Evolutionary conservation across 2,329 filamentous ascomycete genomes (phyloP).

Genomic region (Boeremia exigua): DNA sequence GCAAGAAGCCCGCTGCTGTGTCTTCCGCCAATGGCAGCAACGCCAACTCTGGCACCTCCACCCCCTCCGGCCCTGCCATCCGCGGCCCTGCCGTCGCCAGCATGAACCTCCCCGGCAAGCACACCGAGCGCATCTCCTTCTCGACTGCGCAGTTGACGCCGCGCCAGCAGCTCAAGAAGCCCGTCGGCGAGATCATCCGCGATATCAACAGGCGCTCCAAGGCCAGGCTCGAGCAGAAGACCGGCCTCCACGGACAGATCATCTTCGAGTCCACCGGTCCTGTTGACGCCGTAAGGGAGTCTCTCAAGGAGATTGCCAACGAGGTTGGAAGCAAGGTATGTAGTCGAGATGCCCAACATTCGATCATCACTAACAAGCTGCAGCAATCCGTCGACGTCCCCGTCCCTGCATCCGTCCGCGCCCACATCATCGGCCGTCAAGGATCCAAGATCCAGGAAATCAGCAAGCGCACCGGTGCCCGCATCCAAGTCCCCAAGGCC

Average conservation of each 20-base stretch:
- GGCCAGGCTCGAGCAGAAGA: conserved; percentile 79
- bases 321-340: conserved; percentile 85
- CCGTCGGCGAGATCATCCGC: conserved; percentile 82
- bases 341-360: not conserved
- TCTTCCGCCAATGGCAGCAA: conserved; percentile 56
- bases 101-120: conserved; percentile 81
- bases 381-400: conserved; percentile 74
- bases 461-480: conserved; percentile 86
- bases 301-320: conserved; percentile 85
- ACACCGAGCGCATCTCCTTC: conserved; percentile 77
- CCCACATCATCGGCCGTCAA: conserved; percentile 91
- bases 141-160: conserved; percentile 78
- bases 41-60: conserved; percentile 64
- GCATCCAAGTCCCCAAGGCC: conserved; percentile 84
- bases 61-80: conserved; percentile 60
- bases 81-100: conserved; percentile 58
- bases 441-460: conserved; percentile 90
- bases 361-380: conserved; percentile 14
- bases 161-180: conserved; percentile 79
- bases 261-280: conserved; percentile 87
- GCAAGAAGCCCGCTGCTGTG: conserved; percentile 65
- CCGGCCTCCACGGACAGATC: conserved; percentile 73
- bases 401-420: conserved; percentile 81
- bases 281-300: conserved; percentile 82
- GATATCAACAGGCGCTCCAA: conserved; percentile 93